phyloP scores from a whole-genome alignment of 2,329 filamentous ascomycete species.

The Gyromitra esculenta region DNA sequence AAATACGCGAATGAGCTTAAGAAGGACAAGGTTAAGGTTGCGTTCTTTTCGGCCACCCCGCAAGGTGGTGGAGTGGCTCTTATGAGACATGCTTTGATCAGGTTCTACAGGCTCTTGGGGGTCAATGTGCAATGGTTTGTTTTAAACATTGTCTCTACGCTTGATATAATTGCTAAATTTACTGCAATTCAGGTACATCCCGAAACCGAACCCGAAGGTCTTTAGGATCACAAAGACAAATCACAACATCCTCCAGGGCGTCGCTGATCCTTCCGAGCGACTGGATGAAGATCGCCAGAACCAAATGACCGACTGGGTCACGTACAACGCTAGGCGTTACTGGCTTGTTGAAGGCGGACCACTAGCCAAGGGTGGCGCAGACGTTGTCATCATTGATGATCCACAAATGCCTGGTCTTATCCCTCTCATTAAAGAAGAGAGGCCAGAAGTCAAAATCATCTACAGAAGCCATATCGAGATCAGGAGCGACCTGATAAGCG shows the following conservation, averaged over 20 bases:
- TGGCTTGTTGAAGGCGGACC: slow-evolving; percentile 77
- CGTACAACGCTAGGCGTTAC: slow-evolving; percentile 76
- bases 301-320: slow-evolving; percentile 75
- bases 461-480: slow-evolving; percentile 87
- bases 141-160: neutral
- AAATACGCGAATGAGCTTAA: slow-evolving; percentile 72
- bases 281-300: slow-evolving; percentile 71
- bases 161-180: slow-evolving; percentile 38
- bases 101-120: slow-evolving; percentile 73
- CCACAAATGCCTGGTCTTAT: slow-evolving; percentile 85
- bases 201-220: slow-evolving; percentile 79
- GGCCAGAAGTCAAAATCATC: slow-evolving; percentile 78
- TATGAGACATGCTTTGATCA: slow-evolving; percentile 81
- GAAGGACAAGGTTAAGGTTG: slow-evolving; percentile 72
- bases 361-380: slow-evolving; percentile 74
- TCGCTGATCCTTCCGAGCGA: slow-evolving; percentile 72
- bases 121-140: slow-evolving; percentile 76
- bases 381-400: slow-evolving; percentile 81
- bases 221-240: slow-evolving; percentile 88
- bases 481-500: slow-evolving; percentile 74
- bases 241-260: slow-evolving; percentile 87
- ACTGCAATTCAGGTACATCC: slow-evolving; percentile 68
- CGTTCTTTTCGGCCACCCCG: slow-evolving; percentile 82
- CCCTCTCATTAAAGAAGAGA: slow-evolving; percentile 75
- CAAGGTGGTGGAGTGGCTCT: slow-evolving; percentile 84